phyloP scores from a whole-genome alignment of 345 rosid genomes.

The Eucalyptus regnans region DNA sequence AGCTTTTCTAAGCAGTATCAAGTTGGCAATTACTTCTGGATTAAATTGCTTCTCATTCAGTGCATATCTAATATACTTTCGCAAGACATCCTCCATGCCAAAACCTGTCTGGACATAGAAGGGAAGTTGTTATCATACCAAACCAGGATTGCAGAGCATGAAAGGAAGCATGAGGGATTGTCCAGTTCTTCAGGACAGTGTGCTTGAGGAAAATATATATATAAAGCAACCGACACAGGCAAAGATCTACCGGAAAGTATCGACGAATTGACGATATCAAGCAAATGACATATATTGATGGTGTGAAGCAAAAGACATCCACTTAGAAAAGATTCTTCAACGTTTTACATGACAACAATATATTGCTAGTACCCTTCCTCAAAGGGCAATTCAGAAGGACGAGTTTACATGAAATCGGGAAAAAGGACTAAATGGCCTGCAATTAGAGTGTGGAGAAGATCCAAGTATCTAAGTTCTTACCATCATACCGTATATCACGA shows the following conservation, averaged over 20 bases:
- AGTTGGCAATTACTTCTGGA: slow-evolving; percentile 53
- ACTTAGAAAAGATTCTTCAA: background rate
- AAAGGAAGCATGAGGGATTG: background rate
- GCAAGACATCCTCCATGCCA: slow-evolving; percentile 72
- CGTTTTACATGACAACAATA: background rate
- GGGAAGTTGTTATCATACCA: slow-evolving; percentile 13
- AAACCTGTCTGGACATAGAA: slow-evolving; percentile 81
- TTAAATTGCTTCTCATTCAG: slow-evolving; percentile 91
- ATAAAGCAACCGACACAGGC: background rate
- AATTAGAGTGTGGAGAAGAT: background rate
- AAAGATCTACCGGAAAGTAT: background rate
- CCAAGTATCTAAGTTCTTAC: background rate
- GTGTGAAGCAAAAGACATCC: background rate
- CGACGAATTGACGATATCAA: background rate
- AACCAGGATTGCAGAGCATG: background rate
- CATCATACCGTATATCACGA: background rate
- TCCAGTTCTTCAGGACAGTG: background rate
- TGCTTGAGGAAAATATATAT: accelerated
- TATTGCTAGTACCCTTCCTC: background rate
- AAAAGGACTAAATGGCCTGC: background rate
- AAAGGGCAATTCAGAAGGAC: background rate
- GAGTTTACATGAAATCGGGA: background rate
- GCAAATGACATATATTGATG: background rate
- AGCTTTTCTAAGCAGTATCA: slow-evolving; percentile 69
- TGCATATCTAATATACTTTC: slow-evolving; percentile 79